Evolutionary conservation across 495 filamentous ascomycete genomes (phyloP).

Genomic region (Parmelia sp.): DNA sequence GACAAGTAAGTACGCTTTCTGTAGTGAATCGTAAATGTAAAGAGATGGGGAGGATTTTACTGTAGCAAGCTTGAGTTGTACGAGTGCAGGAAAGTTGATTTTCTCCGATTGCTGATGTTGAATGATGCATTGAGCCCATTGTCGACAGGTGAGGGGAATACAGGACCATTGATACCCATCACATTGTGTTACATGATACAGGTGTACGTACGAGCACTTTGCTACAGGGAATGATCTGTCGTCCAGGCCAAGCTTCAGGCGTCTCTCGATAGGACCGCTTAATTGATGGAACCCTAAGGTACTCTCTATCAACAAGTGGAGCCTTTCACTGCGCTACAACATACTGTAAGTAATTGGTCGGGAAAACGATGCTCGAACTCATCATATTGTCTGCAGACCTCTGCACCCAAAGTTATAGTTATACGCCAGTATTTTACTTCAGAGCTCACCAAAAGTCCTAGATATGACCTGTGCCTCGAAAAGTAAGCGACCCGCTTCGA

Average conservation of each 20-base stretch:
- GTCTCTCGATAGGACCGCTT: background rate
- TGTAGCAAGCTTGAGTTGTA: background rate
- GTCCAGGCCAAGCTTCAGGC: background rate
- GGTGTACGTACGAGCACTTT: too few relatives aligned
- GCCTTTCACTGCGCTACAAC: constrained; percentile 3
- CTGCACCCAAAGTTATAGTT: too few relatives aligned
- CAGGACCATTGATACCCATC: background rate
- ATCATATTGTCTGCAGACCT: background rate
- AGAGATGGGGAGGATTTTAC: too few relatives aligned
- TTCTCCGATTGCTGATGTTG: background rate
- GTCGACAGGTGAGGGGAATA: background rate
- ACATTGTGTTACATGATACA: background rate
- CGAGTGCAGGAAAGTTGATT: background rate
- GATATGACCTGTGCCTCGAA: too few relatives aligned
- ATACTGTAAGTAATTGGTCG: too few relatives aligned
- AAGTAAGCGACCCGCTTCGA: too few relatives aligned
- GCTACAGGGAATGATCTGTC: background rate
- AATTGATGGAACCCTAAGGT: too few relatives aligned
- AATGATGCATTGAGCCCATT: background rate
- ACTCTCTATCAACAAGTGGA: too few relatives aligned
- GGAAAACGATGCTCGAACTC: constrained; percentile 17
- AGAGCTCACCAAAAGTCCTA: too few relatives aligned
- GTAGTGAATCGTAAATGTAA: too few relatives aligned
- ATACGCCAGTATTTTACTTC: too few relatives aligned
- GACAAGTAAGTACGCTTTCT: too few relatives aligned